Percentiles rank a stretch among this genome's conserved stretches.
Evolutionary conservation across 495 filamentous ascomycete species (phyloP).

Genomic region (Acidiella bohemica): DNA sequence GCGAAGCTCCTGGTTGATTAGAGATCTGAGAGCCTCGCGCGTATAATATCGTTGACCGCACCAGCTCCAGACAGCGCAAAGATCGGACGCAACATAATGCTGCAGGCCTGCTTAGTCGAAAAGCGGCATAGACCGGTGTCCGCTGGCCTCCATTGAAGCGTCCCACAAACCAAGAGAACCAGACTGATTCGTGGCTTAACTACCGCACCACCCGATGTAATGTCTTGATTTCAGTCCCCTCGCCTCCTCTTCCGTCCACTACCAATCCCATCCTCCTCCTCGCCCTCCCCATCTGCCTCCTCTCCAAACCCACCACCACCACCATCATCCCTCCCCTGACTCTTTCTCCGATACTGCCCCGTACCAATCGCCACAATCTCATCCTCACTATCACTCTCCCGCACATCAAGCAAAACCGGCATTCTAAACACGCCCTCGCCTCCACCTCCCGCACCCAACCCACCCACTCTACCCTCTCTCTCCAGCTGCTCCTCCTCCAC

Average conservation of each 20-base stretch:
- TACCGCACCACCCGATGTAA: no score
- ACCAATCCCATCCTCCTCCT: not conserved
- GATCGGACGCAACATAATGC: no score
- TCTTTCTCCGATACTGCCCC: conserved; percentile 58
- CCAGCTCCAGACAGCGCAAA: no score
- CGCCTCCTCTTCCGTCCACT: conserved; percentile 1
- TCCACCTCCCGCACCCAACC: conserved; percentile 28
- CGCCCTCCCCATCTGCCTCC: not conserved
- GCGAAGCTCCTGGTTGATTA: no score
- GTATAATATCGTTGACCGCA: no score
- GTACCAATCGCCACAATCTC: conserved; percentile 76
- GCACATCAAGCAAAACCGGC: conserved; percentile 74
- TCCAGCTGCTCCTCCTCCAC: conserved; percentile 49
- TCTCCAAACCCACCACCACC: not conserved
- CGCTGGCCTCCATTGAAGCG: no score
- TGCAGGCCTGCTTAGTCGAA: no score
- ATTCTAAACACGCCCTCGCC: conserved; percentile 58
- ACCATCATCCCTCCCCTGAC: conserved; percentile 10
- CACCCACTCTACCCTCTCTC: conserved; percentile 7
- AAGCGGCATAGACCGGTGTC: no score
- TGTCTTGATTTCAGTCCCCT: not conserved
- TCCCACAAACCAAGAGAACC: no score
- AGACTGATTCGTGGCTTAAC: no score
- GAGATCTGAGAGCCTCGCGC: no score
- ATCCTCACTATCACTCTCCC: conserved; percentile 66